phyloP scores from a whole-genome alignment of 768 basidiomycete genomes.

The Rhizopogon vulgaris region DNA sequence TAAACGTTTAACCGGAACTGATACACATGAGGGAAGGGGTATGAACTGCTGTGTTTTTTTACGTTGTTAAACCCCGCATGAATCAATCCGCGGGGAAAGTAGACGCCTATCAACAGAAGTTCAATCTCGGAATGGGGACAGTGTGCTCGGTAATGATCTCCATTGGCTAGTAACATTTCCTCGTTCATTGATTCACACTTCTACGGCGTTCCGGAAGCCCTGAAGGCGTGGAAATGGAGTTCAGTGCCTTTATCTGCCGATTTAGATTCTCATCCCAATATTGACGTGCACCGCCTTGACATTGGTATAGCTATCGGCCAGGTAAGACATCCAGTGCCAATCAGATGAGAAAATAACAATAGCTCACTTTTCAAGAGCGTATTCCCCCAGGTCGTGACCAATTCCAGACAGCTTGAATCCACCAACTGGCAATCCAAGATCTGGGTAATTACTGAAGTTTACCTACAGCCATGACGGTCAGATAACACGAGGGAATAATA shows the following conservation, averaged over 20 bases:
- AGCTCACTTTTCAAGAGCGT: conserved; percentile 50
- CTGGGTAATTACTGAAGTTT: conserved; percentile 33
- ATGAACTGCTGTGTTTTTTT: not conserved
- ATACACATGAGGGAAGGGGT: not conserved
- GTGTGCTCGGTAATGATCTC: not conserved
- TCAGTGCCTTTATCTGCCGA: not conserved
- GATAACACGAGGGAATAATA: not conserved
- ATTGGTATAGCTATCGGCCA: conserved; percentile 39
- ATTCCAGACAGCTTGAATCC: conserved; percentile 83
- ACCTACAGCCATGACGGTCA: conserved; percentile 57
- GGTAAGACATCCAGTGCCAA: conserved; percentile 43
- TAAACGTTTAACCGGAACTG: not conserved
- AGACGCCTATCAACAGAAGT: not conserved
- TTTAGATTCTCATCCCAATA: conserved; percentile 25
- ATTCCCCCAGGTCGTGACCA: conserved; percentile 74
- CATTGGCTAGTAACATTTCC: not conserved
- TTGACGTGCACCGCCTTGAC: conserved; percentile 64
- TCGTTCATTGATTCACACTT: not conserved
- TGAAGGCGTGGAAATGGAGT: not conserved
- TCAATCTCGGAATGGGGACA: not conserved
- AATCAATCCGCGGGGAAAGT: not conserved
- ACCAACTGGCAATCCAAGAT: conserved; percentile 61
- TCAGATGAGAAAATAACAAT: not conserved
- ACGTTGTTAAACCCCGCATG: not conserved
- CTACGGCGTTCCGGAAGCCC: not conserved